phyloP scores from a whole-genome alignment of 148 eudicot species.

The Simmondsia chinensis region DNA sequence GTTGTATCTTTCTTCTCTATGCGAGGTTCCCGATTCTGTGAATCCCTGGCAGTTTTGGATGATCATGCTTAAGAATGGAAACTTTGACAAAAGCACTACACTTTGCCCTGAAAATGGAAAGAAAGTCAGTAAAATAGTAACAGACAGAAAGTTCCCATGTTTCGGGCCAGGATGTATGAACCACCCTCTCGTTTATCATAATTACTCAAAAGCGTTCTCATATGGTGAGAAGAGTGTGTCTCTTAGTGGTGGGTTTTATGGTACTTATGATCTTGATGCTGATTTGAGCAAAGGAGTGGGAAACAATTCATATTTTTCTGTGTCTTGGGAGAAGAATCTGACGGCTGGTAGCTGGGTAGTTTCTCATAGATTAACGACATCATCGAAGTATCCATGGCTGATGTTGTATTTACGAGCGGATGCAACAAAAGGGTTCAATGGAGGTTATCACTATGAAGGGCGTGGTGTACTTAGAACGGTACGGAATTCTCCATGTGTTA shows the following conservation, averaged over 20 bases:
- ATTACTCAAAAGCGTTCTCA: slow-evolving; percentile 5
- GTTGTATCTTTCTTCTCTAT: slow-evolving; percentile 19
- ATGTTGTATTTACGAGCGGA: slow-evolving; percentile 29
- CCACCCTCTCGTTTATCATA: slow-evolving; percentile 24
- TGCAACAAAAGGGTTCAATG: slow-evolving; percentile 23
- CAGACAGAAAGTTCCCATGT: slow-evolving; percentile 20
- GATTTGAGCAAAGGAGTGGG: slow-evolving; percentile 12
- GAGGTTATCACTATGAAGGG: slow-evolving; percentile 28
- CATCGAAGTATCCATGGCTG: slow-evolving; percentile 27
- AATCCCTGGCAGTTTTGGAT: slow-evolving; percentile 29
- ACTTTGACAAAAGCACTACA: slow-evolving; percentile 22
- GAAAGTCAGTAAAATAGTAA: slow-evolving; percentile 14
- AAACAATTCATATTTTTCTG: slow-evolving; percentile 16
- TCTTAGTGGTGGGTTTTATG: slow-evolving; percentile 17
- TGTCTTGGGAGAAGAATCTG: slow-evolving; percentile 23
- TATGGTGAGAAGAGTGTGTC: not conserved
- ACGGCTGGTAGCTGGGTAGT: slow-evolving; percentile 23
- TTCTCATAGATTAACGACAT: slow-evolving; percentile 11
- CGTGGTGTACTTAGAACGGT: slow-evolving; percentile 24
- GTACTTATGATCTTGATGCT: slow-evolving; percentile 24
- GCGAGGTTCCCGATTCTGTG: slow-evolving; percentile 11
- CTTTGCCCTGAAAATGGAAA: slow-evolving; percentile 27
- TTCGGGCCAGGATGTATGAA: slow-evolving; percentile 35
- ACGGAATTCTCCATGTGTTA: too few species aligned
- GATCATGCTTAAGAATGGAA: slow-evolving; percentile 32